Evolutionary conservation across 495 filamentous ascomycete genomes (phyloP), one percentile per base, ranked within the genome.

Genomic region (Podospora fimiseda): DNA sequence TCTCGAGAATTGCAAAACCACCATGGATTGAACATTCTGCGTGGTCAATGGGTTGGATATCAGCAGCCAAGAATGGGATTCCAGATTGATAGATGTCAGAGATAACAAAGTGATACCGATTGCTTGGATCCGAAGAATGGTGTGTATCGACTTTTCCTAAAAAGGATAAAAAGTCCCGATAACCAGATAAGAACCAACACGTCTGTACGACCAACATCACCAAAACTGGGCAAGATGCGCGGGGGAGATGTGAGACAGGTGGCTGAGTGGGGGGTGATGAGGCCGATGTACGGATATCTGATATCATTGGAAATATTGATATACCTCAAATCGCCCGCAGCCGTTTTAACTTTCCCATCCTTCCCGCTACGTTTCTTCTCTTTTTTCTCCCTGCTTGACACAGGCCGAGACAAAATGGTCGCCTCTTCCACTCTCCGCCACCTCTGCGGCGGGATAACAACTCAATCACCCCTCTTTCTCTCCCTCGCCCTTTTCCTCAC

Each of bases 11-110:
- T 19, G 54, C 57, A 47, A 30, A 13, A 0, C 13, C 43, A 5
- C 57, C 55, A n/a, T 65, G 62, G 62, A 52, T 58, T 20, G 38
- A 48, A 23, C 57, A 62, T 30, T 53, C 52, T 24, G 53, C 52
- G 0, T 62, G 62, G 62, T 60, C 60, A 0, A 13, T 57, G 20
- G 57, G 50, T 0, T 60, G 55, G 57, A 55, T 65, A 18, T 30
- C 56, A 1, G 58, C 16, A n/a, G 39, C 11, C 8, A 14, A 7
- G 8, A 41, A 41, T n/a, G 39, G 14, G 13, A 6, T n/a, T 5
- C 13, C 11, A 14, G 39, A 41, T 4, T 14, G 39, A 14, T 4
- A 41, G 16, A n/a, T n/a, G n/a, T n/a, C n/a, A n/a, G n/a, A n/a
- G n/a, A n/a, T n/a, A n/a, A n/a, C n/a, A n/a, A n/a, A 9, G 42